Base-by-base conservation (phyloP, 306 rosid genomes). In the Psophocarpus tetragonolobus region DNA sequence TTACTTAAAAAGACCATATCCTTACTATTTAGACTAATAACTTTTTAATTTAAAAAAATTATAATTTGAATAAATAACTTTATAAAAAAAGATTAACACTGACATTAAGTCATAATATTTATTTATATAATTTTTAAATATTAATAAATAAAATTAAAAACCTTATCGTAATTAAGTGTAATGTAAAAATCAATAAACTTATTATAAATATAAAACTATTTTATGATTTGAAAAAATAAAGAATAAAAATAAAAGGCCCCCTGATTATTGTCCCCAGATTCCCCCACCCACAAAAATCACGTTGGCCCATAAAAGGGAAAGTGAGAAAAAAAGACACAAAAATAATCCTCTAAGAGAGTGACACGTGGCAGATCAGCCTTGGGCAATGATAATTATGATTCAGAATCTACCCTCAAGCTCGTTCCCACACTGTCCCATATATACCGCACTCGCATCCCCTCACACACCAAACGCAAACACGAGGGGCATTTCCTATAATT, bases 401-500 rank as follows among this genome's bases (percentile, higher is more conserved):
- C 82, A 44, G 79, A 72, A 63, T 84, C 84, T 84, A 38, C 80
- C 80, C 85, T 57, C 58, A 68, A 42, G n/a, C 63, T 68, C 85
- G 71, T 79, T 71, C 87, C 73, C 66, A 81, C 74, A 26, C 81
- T 73, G 78, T 71, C 85, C 79, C 86, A 68, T 80, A 81, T 64
- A 73, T 80, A 83, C 45, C 23, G 85, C 66, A 12, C 79, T 80
- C 75, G 26, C 82, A 75, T 73, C 41, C 35, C 68, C 68, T 26
- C 68, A 33, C 58, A 29, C 68, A 17, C 62, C 15, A 13, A 17
- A 38, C 42, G 20, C 24, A 53, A 65, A 45, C 24, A 47, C 30
- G 64, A 68, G 83, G 86, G 92, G 88, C 57, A 75, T 73, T 69
- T 4, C 78, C 61, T 78, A 86, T 89, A 88, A 87, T 80, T 85